Evolutionary conservation across 1,284 basidiomycete species (phyloP), one percentile per base, ranked within the genome.

Genomic region (Cryptococcus maquisensis): DNA sequence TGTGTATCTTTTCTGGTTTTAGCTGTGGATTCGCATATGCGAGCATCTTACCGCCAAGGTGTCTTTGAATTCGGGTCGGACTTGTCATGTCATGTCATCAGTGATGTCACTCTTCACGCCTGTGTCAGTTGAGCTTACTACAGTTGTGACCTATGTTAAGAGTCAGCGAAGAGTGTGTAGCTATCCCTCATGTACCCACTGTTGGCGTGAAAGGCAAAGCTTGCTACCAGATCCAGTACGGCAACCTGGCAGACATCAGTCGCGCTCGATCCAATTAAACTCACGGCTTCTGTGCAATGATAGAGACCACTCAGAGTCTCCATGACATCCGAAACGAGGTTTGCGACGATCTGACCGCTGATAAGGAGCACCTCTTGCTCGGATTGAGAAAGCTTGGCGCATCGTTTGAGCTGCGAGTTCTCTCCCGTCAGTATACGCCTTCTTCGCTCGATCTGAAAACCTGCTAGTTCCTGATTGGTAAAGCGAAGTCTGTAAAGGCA

Each of bases 41-140:
- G 6, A 13, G 24, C 1, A 6, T 55, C 71, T 57, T 37, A 72
- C 71, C 1, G 89, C 90, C 5, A 95, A 76, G 0, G 87, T 90
- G 1, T 84, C 86, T 2, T 86, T 88, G 64, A 92, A 93, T 66
- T 91, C 88, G 0, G 92, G 92, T 2, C 90, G 86, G 13, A 87
- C 90, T 93, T 60, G 3, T 18, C 21, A 45, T 28, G 21, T n/a
- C n/a, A n/a, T 35, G 28, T 8, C 41, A 24, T 12, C 16, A 8
- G 12, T 32, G n/a, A n/a, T n/a, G 16, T n/a, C 7, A 16, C 9
- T 1, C n/a, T 6, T 6, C n/a, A 32, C 28, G 28, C 28, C 28
- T 2, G 10, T 6, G 28, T 10, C 10, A 32, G 6, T 8, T 32
- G 28, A 32, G 57, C 75, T 46, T 55, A 89, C 89, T 81, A 67